phyloP scores from a whole-genome alignment of 441 rosid species.

The Francoa sonchifolia region DNA sequence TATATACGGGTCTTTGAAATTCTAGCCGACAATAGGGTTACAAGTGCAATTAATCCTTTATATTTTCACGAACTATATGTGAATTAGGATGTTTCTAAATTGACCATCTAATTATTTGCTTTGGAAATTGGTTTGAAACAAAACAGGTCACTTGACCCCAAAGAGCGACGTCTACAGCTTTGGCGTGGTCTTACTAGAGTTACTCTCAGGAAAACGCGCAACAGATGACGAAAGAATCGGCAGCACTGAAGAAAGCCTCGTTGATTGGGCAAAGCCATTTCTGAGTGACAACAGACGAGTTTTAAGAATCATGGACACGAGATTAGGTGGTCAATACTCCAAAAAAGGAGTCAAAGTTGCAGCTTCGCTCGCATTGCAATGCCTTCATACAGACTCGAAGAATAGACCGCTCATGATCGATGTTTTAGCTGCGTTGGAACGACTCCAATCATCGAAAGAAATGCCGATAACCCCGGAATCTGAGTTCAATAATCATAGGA shows the following conservation, averaged over 20 bases:
- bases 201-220: conserved; percentile 53
- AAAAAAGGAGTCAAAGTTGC: conserved; percentile 62
- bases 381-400: conserved; percentile 51
- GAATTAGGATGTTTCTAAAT: too few relatives aligned
- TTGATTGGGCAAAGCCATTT: conserved; percentile 83
- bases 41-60: too few relatives aligned
- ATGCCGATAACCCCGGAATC: background rate
- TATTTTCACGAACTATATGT: too few relatives aligned
- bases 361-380: conserved; percentile 52
- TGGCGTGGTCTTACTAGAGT: conserved; percentile 69
- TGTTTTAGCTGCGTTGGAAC: conserved; percentile 32
- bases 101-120: too few relatives aligned
- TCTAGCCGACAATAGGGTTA: too few relatives aligned
- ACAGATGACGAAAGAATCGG: conserved; percentile 42
- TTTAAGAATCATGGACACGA: conserved; percentile 70
- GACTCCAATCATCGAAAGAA: conserved; percentile 17
- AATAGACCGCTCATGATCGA: conserved; percentile 47
- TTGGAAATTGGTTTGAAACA: conserved; percentile 2
- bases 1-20: too few relatives aligned
- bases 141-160: conserved; percentile 62
- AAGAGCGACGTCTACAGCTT: conserved; percentile 86
- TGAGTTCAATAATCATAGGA: background rate
- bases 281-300: conserved; percentile 45
- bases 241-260: conserved; percentile 38
- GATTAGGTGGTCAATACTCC: conserved; percentile 73